A percentile compares a stretch with the other conserved stretches of the same genome.
Evolutionary conservation across 495 filamentous ascomycete species (phyloP).

Genomic region (Lentithecium fluviatile): DNA sequence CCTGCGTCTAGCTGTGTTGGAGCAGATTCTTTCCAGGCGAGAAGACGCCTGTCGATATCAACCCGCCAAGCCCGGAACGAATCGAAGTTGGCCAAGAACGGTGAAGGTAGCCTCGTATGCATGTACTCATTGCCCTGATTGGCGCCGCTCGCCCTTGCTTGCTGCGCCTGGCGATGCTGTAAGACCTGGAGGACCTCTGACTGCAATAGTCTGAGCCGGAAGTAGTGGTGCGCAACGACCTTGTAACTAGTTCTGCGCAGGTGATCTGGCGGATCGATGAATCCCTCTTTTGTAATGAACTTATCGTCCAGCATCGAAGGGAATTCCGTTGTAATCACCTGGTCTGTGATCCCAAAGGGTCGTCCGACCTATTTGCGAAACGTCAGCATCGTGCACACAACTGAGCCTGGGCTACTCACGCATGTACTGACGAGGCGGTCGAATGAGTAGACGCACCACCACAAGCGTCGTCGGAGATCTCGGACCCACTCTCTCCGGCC

Average conservation of each 20-base stretch:
- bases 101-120: slow-evolving; percentile 74
- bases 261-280: slow-evolving; percentile 50
- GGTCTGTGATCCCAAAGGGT: slow-evolving; percentile 90
- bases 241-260: slow-evolving; percentile 73
- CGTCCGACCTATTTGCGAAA: slow-evolving; percentile 67
- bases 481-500: slow-evolving; percentile 83
- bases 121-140: slow-evolving; percentile 67
- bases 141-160: slow-evolving; percentile 56
- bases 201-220: slow-evolving; percentile 85
- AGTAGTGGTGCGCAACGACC: slow-evolving; percentile 84
- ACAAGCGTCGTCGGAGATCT: slow-evolving; percentile 81
- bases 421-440: slow-evolving; percentile 64
- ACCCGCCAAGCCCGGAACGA: slow-evolving; percentile 85
- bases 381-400: slow-evolving; percentile 56
- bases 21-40: slow-evolving; percentile 82
- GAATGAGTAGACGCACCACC: slow-evolving; percentile 96
- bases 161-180: slow-evolving; percentile 80
- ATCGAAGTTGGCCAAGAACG: slow-evolving; percentile 79
- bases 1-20: slow-evolving; percentile 76
- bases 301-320: slow-evolving; percentile 82
- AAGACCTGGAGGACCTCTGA: slow-evolving; percentile 94
- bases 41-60: slow-evolving; percentile 79
- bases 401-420: not conserved
- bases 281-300: slow-evolving; percentile 83
- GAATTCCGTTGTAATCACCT: slow-evolving; percentile 89